A percentile compares a stretch with the other conserved stretches of the same genome.
Evolutionary conservation across 2,329 filamentous ascomycete species (phyloP).

Genomic region (Monosporascus sp.): DNA sequence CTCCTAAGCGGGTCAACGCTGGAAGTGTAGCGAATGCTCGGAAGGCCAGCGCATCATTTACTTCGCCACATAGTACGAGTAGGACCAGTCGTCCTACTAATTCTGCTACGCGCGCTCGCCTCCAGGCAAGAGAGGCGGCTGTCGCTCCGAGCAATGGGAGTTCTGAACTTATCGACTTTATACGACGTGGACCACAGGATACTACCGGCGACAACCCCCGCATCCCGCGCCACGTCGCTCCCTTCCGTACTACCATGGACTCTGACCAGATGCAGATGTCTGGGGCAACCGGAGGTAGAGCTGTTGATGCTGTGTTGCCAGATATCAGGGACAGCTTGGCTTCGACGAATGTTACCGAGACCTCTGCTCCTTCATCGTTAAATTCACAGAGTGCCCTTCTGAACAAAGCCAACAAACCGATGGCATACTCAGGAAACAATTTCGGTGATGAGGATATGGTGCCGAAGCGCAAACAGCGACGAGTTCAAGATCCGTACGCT

Average conservation of each 20-base stretch:
- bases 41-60: conserved; percentile 26
- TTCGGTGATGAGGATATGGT: conserved; percentile 50
- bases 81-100: conserved; percentile 34
- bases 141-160: conserved; percentile 60
- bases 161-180: conserved; percentile 91
- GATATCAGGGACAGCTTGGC: conserved; percentile 51
- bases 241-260: conserved; percentile 80
- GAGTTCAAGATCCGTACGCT: conserved; percentile 86
- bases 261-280: conserved; percentile 63
- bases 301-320: conserved; percentile 52
- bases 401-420: conserved; percentile 34
- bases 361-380: conserved; percentile 57
- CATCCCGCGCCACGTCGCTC: conserved; percentile 77
- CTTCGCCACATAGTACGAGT: conserved; percentile 27
- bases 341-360: conserved; percentile 52
- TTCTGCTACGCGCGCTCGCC: conserved; percentile 43
- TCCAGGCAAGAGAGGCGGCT: conserved; percentile 67
- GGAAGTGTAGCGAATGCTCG: conserved; percentile 20
- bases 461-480: conserved; percentile 68
- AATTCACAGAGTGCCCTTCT: conserved; percentile 71
- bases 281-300: conserved; percentile 47
- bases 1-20: conserved; percentile 17
- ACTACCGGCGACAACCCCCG: conserved; percentile 55
- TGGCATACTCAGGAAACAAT: conserved; percentile 27
- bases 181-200: conserved; percentile 74